These are phyloP conservation scores for Gaeumannomyces sp. DNA, from an alignment of 2,329 filamentous ascomycete species.

Conservation along the genomic window DNA sequence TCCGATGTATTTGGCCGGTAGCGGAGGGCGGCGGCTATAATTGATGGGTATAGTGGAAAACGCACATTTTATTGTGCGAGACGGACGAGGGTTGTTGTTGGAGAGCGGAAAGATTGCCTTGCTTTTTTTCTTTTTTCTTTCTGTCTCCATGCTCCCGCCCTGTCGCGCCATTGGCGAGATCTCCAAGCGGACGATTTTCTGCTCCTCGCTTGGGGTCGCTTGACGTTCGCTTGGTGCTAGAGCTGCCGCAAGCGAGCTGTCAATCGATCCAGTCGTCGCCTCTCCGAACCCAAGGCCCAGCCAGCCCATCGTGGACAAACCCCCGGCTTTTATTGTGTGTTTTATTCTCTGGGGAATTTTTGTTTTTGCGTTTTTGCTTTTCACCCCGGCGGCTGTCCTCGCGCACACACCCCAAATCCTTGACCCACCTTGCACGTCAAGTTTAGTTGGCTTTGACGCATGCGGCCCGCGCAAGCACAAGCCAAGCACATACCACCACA, in stretches of 20 bases:
- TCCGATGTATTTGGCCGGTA: neutral
- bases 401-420: too few species aligned
- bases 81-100: neutral
- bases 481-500: neutral
- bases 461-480: neutral
- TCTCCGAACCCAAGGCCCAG: too few species aligned
- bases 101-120: too few species aligned
- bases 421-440: too few species aligned
- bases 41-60: neutral
- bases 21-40: neutral
- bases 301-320: too few species aligned
- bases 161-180: conserved; percentile 6
- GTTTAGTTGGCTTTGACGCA: neutral
- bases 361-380: too few species aligned
- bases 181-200: conserved; percentile 7
- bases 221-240: conserved; percentile 10
- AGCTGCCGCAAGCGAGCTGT: conserved; percentile 6
- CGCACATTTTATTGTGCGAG: neutral
- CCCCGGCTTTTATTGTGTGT: too few species aligned
- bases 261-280: neutral
- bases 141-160: conserved; percentile 9
- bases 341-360: too few species aligned
- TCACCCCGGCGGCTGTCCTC: too few species aligned
- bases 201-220: conserved; percentile 9
- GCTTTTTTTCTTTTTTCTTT: neutral